phyloP scores from a whole-genome alignment of 257 asterid genomes.

The Solanum sparsipilum region DNA sequence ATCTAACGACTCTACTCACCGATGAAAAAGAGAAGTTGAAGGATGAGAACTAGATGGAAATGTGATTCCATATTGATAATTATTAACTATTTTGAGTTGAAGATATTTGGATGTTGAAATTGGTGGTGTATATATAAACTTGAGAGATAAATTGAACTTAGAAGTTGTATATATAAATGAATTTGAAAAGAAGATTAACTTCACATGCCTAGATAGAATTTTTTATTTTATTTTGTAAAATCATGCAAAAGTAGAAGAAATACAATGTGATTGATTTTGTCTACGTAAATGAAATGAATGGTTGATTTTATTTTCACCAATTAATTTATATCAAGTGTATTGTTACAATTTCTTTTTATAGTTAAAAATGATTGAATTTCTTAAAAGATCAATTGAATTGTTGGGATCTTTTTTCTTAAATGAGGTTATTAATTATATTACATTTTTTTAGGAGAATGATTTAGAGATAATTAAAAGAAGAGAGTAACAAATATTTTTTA shows the following conservation, averaged over 20 bases:
- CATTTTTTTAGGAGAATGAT: background rate
- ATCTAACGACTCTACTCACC: background rate
- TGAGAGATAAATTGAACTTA: background rate
- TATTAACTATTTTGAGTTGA: background rate
- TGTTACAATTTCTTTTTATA: background rate
- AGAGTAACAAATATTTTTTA: too few relatives aligned
- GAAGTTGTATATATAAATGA: background rate
- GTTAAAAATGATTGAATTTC: background rate
- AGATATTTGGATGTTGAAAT: background rate
- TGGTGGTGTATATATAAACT: background rate
- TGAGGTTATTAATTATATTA: background rate
- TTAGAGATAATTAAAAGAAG: background rate
- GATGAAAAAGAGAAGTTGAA: background rate
- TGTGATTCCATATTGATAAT: background rate
- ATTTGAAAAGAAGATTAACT: background rate
- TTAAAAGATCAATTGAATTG: background rate
- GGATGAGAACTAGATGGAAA: background rate
- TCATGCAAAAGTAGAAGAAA: background rate
- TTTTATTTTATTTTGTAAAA: too few relatives aligned
- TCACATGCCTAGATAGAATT: background rate
- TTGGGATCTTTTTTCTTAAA: background rate
- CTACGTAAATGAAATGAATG: background rate
- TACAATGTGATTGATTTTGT: background rate
- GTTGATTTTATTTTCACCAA: background rate
- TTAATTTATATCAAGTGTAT: background rate